Conservation (phyloP, 2,329 filamentous ascomycete genomes). For the Xylariales sp. region DNA sequence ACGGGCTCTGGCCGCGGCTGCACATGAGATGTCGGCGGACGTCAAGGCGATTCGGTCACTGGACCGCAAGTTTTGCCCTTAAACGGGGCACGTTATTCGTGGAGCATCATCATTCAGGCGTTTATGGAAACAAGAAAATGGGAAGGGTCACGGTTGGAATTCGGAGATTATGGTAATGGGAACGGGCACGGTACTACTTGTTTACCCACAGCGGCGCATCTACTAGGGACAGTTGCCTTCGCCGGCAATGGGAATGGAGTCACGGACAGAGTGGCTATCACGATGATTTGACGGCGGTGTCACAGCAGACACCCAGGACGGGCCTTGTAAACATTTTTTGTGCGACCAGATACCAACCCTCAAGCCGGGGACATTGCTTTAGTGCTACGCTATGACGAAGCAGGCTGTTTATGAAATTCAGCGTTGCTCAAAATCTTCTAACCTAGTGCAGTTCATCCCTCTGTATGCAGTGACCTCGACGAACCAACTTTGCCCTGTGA, state of each 20-base stretch:
- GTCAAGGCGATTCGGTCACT: conserved; percentile 73
- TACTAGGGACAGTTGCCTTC: background rate
- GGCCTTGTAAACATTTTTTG: conserved; percentile 13
- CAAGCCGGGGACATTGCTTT: background rate
- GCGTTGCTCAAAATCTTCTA: background rate
- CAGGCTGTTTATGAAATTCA: background rate
- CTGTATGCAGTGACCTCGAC: background rate
- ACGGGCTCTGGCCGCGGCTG: conserved; percentile 52
- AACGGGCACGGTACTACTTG: conserved; percentile 15
- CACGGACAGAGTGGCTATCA: conserved; percentile 12
- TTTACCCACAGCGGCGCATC: conserved; percentile 7
- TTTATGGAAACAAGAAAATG: conserved; percentile 31
- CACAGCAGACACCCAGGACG: background rate
- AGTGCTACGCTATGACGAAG: background rate
- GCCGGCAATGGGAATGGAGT: conserved; percentile 26
- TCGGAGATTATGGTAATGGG: conserved; percentile 33
- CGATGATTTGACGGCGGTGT: conserved; percentile 8
- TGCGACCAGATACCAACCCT: conserved; percentile 22
- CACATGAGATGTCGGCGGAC: conserved; percentile 62
- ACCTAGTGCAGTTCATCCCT: no score
- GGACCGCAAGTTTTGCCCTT: conserved; percentile 66
- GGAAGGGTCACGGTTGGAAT: conserved; percentile 7
- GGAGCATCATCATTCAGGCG: conserved; percentile 46
- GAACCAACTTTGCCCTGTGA: background rate
- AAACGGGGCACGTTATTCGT: conserved; percentile 14